Evolutionary conservation across 2,329 filamentous ascomycete genomes (phyloP), one percentile per base, ranked within the genome.

Genomic region (Setomelanomma holmii): DNA sequence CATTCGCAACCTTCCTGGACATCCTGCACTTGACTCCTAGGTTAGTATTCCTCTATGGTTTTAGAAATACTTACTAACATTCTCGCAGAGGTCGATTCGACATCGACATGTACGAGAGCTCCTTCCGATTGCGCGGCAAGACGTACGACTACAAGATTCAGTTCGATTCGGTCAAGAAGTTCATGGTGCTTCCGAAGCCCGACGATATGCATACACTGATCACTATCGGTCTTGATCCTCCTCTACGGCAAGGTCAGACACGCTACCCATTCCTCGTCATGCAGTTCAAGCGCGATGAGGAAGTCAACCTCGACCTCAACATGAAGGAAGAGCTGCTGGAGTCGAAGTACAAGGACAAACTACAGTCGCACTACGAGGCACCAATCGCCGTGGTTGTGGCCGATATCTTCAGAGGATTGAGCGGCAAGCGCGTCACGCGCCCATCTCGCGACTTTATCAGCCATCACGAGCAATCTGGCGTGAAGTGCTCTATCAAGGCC

Each of bases 111-210:
- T 99, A 99, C 84, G 95, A 98, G 76, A 89, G 87, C 14, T 98
- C 95, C 2, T 98, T 99, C 84, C 89, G 95, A 58, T 84, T 99
- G 56, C 93, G 95, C 61, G 95, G 95, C 69, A 99, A 99, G 80
- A 99, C 95, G 20, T 99, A 99, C 81, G 96, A 99, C 80, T 99
- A 99, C 86, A 99, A 99, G 84, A 98, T 99, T 62, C 92, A 97
- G 75, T 99, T 97, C 78, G 91, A 97, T 51, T 87, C 89, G 43
- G 92, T 98, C 79, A 99, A 99, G 82, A 98, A 98, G 76, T 98
- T 98, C 74, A 97, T 99, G 87, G 85, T 98, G 23, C 86, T 99
- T 5, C 95, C 95, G 41, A 99, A 99, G 79, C 95, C 95, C n/a
- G 95, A 99, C 74, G 95, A 99, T 63, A 86, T 95, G 66, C 95